Conservation (phyloP, 2,329 filamentous ascomycete genomes). For the Epicoccum nigrum region DNA sequence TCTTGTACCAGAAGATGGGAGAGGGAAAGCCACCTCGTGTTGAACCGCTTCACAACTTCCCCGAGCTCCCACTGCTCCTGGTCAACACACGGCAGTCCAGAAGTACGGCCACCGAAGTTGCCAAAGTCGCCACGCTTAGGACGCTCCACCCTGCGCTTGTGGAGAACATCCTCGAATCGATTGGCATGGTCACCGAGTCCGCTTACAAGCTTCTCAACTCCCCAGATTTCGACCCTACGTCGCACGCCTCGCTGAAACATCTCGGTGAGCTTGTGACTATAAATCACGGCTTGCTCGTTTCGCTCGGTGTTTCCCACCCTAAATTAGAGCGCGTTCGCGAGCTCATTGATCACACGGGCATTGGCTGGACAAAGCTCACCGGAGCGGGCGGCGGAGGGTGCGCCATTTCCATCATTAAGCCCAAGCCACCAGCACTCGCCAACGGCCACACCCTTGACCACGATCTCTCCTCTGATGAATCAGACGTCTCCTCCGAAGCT, state of each 20-base stretch:
- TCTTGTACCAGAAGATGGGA: constrained; percentile 83
- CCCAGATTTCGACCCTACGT: constrained; percentile 70
- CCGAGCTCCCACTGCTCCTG: constrained; percentile 86
- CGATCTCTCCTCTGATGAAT: constrained; percentile 31
- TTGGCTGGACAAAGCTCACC: constrained; percentile 97
- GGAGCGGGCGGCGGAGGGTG: constrained; percentile 95
- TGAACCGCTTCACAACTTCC: constrained; percentile 80
- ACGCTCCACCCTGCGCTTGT: constrained; percentile 76
- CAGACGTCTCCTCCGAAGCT: constrained; percentile 33
- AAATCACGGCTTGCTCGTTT: constrained; percentile 91
- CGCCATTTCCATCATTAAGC: constrained; percentile 86
- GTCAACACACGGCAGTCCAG: constrained; percentile 89
- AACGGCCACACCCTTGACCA: constrained; percentile 50
- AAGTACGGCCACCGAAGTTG: constrained; percentile 84
- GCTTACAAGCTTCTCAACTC: constrained; percentile 62
- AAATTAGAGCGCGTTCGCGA: constrained; percentile 90
- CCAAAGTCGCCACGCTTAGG: constrained; percentile 78
- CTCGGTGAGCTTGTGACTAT: constrained; percentile 89
- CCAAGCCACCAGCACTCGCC: constrained; percentile 55
- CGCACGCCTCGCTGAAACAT: constrained; percentile 68
- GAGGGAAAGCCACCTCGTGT: constrained; percentile 79
- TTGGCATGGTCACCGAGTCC: constrained; percentile 73
- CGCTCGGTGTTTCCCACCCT: constrained; percentile 92
- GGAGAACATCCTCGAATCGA: constrained; percentile 80
- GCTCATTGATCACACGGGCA: constrained; percentile 78